These are phyloP conservation scores for Venturia carpophila DNA, from an alignment of 2,329 filamentous ascomycete genomes.

Conservation along the genomic window DNA sequence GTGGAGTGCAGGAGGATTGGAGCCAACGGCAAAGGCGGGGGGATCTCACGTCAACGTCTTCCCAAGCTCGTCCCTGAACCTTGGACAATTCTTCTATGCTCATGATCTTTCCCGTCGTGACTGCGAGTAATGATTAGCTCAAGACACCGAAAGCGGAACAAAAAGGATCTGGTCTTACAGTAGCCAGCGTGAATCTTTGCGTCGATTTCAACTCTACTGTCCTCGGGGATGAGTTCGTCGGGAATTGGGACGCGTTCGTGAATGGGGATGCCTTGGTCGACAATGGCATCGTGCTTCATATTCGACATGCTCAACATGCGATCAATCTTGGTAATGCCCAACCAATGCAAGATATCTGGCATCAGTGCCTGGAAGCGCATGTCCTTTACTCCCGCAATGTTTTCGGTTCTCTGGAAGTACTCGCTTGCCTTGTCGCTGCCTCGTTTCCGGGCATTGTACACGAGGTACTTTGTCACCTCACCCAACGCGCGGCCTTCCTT, in stretches of 20 bases:
- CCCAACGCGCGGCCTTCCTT: conserved; percentile 93
- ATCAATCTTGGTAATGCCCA: conserved; percentile 97
- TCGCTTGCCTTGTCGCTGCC: conserved; percentile 54
- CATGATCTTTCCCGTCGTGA: conserved; percentile 85
- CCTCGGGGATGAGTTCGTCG: conserved; percentile 85
- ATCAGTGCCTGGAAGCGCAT: conserved; percentile 98
- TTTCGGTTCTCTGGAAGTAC: conserved; percentile 96
- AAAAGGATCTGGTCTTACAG: conserved; percentile 45
- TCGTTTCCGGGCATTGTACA: conserved; percentile 61
- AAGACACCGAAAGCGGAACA: not conserved
- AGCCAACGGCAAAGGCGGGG: conserved; percentile 10
- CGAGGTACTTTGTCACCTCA: conserved; percentile 84
- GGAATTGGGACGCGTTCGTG: conserved; percentile 85
- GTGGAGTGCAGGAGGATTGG: conserved; percentile 7
- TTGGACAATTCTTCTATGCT: conserved; percentile 76
- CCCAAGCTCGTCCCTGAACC: conserved; percentile 86
- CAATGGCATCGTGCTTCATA: conserved; percentile 88
- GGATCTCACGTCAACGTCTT: conserved; percentile 52
- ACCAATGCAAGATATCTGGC: conserved; percentile 96
- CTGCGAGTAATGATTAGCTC: conserved; percentile 25
- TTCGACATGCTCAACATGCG: conserved; percentile 98
- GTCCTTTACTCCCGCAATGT: conserved; percentile 90
- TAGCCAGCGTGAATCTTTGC: conserved; percentile 92
- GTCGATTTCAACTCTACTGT: conserved; percentile 96
- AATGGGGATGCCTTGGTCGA: conserved; percentile 79